A percentile compares a stretch with the other conserved stretches of the same genome.
phyloP scores from a whole-genome alignment of 306 rosid species.

The Astragalus glycyphyllos region DNA sequence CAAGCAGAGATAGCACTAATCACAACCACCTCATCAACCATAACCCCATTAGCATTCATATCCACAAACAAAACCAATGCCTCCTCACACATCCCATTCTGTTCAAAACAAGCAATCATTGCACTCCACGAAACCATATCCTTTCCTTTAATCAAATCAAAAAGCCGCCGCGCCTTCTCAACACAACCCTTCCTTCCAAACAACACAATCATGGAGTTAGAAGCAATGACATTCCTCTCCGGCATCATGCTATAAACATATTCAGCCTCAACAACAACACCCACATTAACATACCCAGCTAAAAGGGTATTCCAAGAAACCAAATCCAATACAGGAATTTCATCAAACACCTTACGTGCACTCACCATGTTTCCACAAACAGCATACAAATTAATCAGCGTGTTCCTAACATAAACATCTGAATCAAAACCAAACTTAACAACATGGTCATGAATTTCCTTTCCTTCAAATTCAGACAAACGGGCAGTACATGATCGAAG shows the following conservation, averaged over 20 bases:
- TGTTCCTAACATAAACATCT: slow-evolving; percentile 71
- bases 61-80: slow-evolving; percentile 62
- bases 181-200: slow-evolving; percentile 62
- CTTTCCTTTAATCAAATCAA: slow-evolving; percentile 52
- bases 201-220: slow-evolving; percentile 73
- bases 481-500: slow-evolving; percentile 68
- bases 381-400: slow-evolving; percentile 67
- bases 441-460: slow-evolving; percentile 61
- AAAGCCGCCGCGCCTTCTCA: slow-evolving; percentile 54
- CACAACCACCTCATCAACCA: slow-evolving; percentile 81
- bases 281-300: slow-evolving; percentile 71
- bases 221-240: slow-evolving; percentile 63
- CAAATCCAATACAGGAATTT: slow-evolving; percentile 68
- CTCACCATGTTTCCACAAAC: slow-evolving; percentile 62
- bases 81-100: slow-evolving; percentile 64
- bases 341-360: slow-evolving; percentile 71
- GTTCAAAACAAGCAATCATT: slow-evolving; percentile 72
- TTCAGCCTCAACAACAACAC: slow-evolving; percentile 54
- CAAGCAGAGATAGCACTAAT: slow-evolving; percentile 71
- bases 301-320: slow-evolving; percentile 83
- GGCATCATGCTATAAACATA: slow-evolving; percentile 59
- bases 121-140: slow-evolving; percentile 92
- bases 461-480: slow-evolving; percentile 59
- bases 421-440: slow-evolving; percentile 62
- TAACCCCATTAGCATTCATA: slow-evolving; percentile 57